These are phyloP conservation scores for Microdochium trichocladiopsis DNA, from an alignment of 2,329 filamentous ascomycete genomes.

Conservation along the genomic window DNA sequence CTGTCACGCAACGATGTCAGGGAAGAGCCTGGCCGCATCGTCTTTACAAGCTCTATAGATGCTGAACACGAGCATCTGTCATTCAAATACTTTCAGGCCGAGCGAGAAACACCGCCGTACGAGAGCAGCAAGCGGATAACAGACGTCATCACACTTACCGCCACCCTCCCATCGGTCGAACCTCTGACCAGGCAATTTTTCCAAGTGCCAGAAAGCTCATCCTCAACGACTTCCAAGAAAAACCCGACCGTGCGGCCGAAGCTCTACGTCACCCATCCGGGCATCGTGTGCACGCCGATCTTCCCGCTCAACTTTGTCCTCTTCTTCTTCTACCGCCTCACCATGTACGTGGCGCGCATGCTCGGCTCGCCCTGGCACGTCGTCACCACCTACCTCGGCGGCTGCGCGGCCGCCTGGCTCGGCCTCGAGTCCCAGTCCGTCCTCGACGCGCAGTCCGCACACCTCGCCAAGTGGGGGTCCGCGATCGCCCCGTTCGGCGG, in stretches of 20 bases:
- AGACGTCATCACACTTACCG: conserved; percentile 73
- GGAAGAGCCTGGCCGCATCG: conserved; percentile 54
- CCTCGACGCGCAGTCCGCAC: conserved; percentile 46
- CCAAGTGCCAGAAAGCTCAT: conserved; percentile 14
- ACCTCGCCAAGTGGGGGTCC: conserved; percentile 77
- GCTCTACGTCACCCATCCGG: conserved; percentile 79
- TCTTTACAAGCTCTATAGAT: conserved; percentile 86
- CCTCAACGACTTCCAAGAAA: conserved; percentile 10
- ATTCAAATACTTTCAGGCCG: conserved; percentile 68
- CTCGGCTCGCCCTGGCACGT: conserved; percentile 86
- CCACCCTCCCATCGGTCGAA: conserved; percentile 55
- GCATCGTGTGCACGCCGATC: conserved; percentile 76
- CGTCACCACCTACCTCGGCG: conserved; percentile 68
- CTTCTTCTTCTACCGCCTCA: conserved; percentile 58
- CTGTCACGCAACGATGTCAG: conserved; percentile 43
- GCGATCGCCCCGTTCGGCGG: conserved; percentile 54
- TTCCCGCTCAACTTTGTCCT: conserved; percentile 67
- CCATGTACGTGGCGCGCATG: conserved; percentile 66
- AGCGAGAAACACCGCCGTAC: conserved; percentile 60
- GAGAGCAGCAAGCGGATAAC: conserved; percentile 84
- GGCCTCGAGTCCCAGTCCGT: conserved; percentile 59
- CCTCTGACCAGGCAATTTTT: conserved; percentile 53
- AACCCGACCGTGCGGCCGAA: conserved; percentile 45
- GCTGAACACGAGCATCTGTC: conserved; percentile 48
- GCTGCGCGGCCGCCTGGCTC: conserved; percentile 71